Conservation (phyloP, 495 filamentous ascomycete genomes). For the Penicillium paradoxum region DNA sequence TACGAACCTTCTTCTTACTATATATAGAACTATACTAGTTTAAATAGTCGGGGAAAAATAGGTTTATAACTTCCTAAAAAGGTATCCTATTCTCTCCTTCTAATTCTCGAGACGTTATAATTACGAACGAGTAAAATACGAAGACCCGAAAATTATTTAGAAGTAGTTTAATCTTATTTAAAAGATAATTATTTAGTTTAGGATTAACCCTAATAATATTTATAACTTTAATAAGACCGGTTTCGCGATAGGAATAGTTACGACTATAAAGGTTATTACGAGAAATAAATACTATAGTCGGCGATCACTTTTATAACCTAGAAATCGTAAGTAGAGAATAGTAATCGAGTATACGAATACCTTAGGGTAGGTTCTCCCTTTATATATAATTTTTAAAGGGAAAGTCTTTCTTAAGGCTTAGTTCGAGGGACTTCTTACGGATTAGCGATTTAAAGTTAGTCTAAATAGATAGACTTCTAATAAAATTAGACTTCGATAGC, state of each 20-base stretch:
- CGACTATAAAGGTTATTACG: neutral
- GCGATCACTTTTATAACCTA: neutral
- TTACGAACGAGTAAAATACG: neutral
- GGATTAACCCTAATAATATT: neutral
- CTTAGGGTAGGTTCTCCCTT: neutral
- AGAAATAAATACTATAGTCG: neutral
- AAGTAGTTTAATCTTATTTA: neutral
- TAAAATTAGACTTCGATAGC: neutral
- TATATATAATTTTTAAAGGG: slow-evolving; percentile 4
- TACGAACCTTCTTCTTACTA: slow-evolving; percentile 27
- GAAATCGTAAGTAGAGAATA: neutral
- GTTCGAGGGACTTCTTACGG: neutral
- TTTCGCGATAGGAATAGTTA: slow-evolving; percentile 5
- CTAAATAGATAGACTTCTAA: neutral
- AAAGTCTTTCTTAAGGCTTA: neutral
- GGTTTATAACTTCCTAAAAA: neutral
- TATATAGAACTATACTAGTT: slow-evolving; percentile 3
- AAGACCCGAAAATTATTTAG: neutral
- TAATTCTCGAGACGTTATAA: slow-evolving; percentile 1
- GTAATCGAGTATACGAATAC: neutral
- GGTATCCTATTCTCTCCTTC: neutral
- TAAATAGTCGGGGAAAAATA: neutral
- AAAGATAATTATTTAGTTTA: neutral
- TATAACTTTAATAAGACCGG: slow-evolving; percentile 7
- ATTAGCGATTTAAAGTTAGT: neutral